phyloP scores from a whole-genome alignment of 2,329 filamentous ascomycete species.

The Diaporthe eres region DNA sequence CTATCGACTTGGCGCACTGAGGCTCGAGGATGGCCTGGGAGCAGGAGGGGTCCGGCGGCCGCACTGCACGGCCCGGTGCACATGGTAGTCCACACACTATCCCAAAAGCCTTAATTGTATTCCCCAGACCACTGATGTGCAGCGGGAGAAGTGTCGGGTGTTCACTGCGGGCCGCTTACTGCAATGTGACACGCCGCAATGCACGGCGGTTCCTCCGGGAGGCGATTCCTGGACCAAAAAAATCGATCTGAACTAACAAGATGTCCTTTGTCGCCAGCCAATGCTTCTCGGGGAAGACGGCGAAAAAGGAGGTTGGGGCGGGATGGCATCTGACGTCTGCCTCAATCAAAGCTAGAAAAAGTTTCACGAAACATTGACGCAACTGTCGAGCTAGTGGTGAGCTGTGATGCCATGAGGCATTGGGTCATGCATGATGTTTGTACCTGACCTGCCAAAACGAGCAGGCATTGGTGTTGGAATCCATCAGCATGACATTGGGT shows the following conservation, averaged over 20 bases:
- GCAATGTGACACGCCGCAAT: slow-evolving; percentile 27
- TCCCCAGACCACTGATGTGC: background rate
- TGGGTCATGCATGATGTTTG: background rate
- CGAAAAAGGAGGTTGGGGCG: background rate
- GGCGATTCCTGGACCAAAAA: slow-evolving; percentile 8
- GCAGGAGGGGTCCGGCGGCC: slow-evolving; percentile 16
- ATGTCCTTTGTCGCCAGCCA: background rate
- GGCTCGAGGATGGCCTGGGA: slow-evolving; percentile 21
- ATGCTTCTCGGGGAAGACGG: background rate
- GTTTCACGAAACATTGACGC: slow-evolving; percentile 17
- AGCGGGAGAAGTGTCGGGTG: slow-evolving; percentile 23
- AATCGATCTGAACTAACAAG: background rate
- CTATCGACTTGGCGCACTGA: slow-evolving; percentile 31
- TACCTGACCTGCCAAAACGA: background rate
- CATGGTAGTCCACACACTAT: background rate
- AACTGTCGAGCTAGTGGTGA: slow-evolving; percentile 12
- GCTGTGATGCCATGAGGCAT: slow-evolving; percentile 4
- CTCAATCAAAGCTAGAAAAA: background rate
- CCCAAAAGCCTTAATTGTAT: background rate
- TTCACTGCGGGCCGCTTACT: slow-evolving; percentile 22
- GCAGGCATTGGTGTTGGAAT: slow-evolving; percentile 3
- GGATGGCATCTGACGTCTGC: background rate
- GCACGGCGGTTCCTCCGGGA: slow-evolving; percentile 24
- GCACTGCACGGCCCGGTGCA: background rate
- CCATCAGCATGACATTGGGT: slow-evolving; percentile 24